Evolutionary conservation across 2,329 filamentous ascomycete species (phyloP), one percentile per base, ranked within the genome.

Genomic region (Hymenoscyphus albidus): DNA sequence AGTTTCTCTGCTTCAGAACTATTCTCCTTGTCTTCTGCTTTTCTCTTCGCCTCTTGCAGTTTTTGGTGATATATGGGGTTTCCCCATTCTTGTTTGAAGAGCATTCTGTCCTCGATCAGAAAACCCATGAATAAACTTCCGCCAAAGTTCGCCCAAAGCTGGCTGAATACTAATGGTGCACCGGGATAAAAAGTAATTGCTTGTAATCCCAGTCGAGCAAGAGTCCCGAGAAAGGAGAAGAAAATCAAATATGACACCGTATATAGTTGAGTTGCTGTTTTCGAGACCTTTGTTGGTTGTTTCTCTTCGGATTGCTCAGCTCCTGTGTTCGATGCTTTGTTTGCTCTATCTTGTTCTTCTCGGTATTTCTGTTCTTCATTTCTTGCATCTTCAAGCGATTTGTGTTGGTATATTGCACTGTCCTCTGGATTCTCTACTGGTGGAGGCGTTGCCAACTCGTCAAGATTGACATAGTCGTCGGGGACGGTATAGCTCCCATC

Each of bases 121-220:
- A 96, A 96, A 2, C 95, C 94, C 85, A 98, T 90, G 64, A 96
- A 70, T 0, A 96, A 74, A 63, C 90, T 90, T 1, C 94, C 94
- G 1, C 82, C 86, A 58, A 97, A 88, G 73, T 98, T 97, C 66
- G 93, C 88, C 94, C 94, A 98, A 27, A 96, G 77, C 1, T 90
- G 88, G 60, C 86, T 84, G 63, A 91, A 93, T 5, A 86, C 80
- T 27, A 95, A 80, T 0, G 93, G 92, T 0, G 90, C 86, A 27
- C 88, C 89, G 1, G 90, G 87, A 75, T 96, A 97, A 63, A 83
- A 85, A 0, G 92, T 95, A 61, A 97, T 78, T 58, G 89, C 88
- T 73, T 93, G 86, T 7, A 97, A 78, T 3, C 93, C 93, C 0
- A 97, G 79, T 12, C 94, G 86, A 0, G 92, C 91, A 32, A 97